Evolutionary conservation across 163 green algal genomes (phyloP).

Genomic region (Trebouxia gelatinosa): DNA sequence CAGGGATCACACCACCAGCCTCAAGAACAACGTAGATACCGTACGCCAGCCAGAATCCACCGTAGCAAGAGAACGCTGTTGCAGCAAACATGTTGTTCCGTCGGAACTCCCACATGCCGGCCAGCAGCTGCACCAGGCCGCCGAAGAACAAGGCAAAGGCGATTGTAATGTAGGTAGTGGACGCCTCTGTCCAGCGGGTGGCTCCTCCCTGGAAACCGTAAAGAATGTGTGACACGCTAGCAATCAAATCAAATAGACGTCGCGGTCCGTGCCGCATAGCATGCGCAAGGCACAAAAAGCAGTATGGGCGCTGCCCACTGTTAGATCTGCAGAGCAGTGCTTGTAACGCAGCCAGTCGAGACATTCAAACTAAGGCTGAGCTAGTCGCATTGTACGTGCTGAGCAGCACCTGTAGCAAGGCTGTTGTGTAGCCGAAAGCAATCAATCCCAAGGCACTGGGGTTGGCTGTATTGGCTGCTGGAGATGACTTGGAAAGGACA

Average conservation of each 20-base stretch:
- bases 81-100: constrained; percentile 66
- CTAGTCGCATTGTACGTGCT: too few relatives aligned
- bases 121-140: constrained; percentile 25
- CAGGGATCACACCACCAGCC: not conserved
- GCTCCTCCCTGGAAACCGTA: too few relatives aligned
- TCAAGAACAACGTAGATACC: constrained; percentile 22
- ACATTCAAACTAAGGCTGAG: too few relatives aligned
- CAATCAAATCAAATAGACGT: too few relatives aligned
- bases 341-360: too few relatives aligned
- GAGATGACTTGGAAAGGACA: constrained; percentile 24
- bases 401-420: constrained; percentile 34
- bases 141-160: constrained; percentile 46
- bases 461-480: constrained; percentile 29
- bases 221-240: too few relatives aligned
- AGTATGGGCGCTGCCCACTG: too few relatives aligned
- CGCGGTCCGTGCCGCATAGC: too few relatives aligned
- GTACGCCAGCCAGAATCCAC: constrained; percentile 58
- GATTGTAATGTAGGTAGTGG: constrained; percentile 22
- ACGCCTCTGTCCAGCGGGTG: not conserved
- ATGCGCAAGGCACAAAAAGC: too few relatives aligned
- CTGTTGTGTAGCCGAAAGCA: constrained; percentile 48
- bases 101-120: constrained; percentile 63
- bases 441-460: constrained; percentile 46
- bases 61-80: constrained; percentile 59
- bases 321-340: too few relatives aligned